Conservation (phyloP, 192 early-diverging fungal genomes). For the Entophlyctis luteolus region DNA sequence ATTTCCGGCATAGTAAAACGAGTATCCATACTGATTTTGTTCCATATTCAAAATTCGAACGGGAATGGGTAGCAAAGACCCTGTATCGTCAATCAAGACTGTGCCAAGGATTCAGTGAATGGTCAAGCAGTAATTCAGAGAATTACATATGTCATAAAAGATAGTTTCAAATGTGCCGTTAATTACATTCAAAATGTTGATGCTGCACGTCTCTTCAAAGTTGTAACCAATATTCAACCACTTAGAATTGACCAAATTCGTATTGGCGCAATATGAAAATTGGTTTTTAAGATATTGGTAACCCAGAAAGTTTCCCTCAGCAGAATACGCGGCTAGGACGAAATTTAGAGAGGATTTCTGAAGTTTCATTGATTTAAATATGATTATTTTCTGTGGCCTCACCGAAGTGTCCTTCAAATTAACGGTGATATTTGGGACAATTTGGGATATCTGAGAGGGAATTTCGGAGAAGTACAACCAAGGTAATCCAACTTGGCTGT, state of each 20-base stretch:
- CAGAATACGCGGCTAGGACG: slow-evolving; percentile 39
- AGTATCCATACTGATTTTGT: slow-evolving; percentile 22
- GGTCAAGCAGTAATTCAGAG: neutral
- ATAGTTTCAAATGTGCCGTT: slow-evolving; percentile 25
- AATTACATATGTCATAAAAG: slow-evolving; percentile 51
- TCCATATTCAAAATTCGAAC: slow-evolving; percentile 40
- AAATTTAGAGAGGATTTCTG: slow-evolving; percentile 27
- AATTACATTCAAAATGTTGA: slow-evolving; percentile 31
- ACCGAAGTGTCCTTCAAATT: slow-evolving; percentile 16
- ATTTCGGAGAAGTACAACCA: slow-evolving; percentile 36
- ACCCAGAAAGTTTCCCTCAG: slow-evolving; percentile 51
- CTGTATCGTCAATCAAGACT: slow-evolving; percentile 33
- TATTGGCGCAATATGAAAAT: slow-evolving; percentile 22
- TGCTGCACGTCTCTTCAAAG: slow-evolving; percentile 29
- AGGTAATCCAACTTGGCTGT: slow-evolving; percentile 36
- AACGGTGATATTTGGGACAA: slow-evolving; percentile 23
- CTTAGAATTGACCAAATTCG: neutral
- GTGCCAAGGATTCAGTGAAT: neutral
- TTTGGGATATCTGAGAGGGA: slow-evolving; percentile 11
- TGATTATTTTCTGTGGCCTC: neutral
- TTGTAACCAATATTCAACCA: slow-evolving; percentile 41
- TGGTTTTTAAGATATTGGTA: slow-evolving; percentile 31
- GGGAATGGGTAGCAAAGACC: slow-evolving; percentile 38
- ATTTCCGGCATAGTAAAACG: slow-evolving; percentile 21
- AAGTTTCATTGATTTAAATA: neutral